Evolutionary conservation across 352 stramenopile species (phyloP).

Genomic region (Globisporangium splendens): DNA sequence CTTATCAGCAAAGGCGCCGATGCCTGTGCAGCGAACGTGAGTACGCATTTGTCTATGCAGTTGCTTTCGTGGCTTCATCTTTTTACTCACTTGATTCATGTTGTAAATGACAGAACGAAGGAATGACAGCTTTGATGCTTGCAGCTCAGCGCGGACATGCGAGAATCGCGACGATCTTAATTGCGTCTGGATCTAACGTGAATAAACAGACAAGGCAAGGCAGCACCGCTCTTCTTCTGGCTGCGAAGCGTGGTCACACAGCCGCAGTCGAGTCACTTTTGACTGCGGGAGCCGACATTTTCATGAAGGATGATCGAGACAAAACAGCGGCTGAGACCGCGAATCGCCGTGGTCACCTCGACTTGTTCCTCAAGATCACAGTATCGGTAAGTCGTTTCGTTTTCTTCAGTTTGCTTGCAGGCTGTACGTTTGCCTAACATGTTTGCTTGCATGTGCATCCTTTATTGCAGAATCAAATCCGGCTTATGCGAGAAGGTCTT

Average conservation of each 20-base stretch:
- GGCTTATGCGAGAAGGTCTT: constrained; percentile 73
- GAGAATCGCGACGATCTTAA: constrained; percentile 74
- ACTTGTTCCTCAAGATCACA: constrained; percentile 84
- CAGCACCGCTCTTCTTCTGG: constrained; percentile 79
- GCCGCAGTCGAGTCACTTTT: constrained; percentile 74
- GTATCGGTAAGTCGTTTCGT: constrained; percentile 37
- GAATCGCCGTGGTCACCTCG: constrained; percentile 73
- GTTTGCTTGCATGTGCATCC: neutral
- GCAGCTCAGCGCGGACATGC: constrained; percentile 81
- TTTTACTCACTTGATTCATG: neutral
- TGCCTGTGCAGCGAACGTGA: constrained; percentile 67
- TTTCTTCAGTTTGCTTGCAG: neutral
- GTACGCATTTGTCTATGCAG: neutral
- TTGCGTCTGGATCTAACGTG: constrained; percentile 80
- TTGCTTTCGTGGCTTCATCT: neutral
- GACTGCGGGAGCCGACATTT: constrained; percentile 81
- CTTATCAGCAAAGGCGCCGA: constrained; percentile 69
- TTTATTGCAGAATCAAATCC: constrained; percentile 60
- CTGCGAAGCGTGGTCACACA: constrained; percentile 79
- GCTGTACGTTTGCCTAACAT: neutral
- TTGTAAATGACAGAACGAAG: constrained; percentile 51
- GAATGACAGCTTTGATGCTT: constrained; percentile 87
- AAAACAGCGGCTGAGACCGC: constrained; percentile 84
- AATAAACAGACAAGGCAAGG: constrained; percentile 87
- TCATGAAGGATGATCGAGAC: constrained; percentile 83